A percentile compares a stretch with the other conserved stretches of the same genome.
phyloP scores from a whole-genome alignment of 306 rosid species.

The Dalbergia oliveri region DNA sequence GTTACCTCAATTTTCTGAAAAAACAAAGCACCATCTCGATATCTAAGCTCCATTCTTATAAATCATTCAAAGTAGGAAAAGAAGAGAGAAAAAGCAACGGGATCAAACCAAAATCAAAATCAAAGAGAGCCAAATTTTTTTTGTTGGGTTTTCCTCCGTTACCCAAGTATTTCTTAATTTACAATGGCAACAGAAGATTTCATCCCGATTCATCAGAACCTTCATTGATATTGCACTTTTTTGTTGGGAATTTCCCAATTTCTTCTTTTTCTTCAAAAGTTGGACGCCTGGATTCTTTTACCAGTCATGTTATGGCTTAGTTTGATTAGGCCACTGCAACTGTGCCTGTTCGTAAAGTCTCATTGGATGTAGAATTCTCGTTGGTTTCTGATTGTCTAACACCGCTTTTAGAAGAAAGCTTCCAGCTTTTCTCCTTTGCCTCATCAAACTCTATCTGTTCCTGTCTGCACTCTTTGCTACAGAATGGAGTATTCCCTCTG shows the following conservation, averaged over 20 bases:
- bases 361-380: constrained; percentile 57
- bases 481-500: constrained; percentile 98
- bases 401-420: constrained; percentile 61
- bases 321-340: constrained; percentile 75
- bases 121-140: constrained; percentile 50
- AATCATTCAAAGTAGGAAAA: constrained; percentile 9
- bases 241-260: constrained; percentile 14
- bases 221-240: constrained; percentile 36
- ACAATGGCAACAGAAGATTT: constrained; percentile 46
- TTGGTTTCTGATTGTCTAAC: constrained; percentile 67
- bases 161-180: constrained; percentile 38
- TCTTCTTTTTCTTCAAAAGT: constrained; percentile 34
- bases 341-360: constrained; percentile 71
- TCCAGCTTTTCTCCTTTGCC: constrained; percentile 73
- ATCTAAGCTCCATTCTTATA: neutral
- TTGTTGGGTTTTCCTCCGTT: constrained; percentile 39
- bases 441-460: constrained; percentile 88
- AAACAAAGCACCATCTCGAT: constrained; percentile 1
- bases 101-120: constrained; percentile 30
- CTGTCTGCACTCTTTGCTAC: constrained; percentile 92
- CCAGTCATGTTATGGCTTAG: neutral
- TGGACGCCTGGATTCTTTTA: constrained; percentile 26
- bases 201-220: constrained; percentile 51
- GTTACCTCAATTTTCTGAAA: constrained; percentile 30
- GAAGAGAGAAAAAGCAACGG: neutral